phyloP scores from a whole-genome alignment of 192 early-diverging fungal genomes.

The Funneliformis mosseae region DNA sequence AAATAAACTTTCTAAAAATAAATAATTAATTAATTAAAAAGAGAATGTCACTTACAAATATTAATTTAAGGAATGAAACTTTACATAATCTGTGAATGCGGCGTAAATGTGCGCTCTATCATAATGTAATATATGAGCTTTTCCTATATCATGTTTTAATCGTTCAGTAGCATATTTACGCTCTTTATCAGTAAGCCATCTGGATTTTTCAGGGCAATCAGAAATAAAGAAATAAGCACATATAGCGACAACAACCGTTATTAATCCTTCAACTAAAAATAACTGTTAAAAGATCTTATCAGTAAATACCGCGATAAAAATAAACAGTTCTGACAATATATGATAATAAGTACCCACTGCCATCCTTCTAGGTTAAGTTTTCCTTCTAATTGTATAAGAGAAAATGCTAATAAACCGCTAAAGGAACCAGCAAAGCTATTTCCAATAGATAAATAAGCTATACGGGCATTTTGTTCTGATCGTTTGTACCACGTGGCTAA shows the following conservation, averaged over 20 bases:
- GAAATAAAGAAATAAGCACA: slow-evolving; percentile 50
- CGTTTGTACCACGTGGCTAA: slow-evolving; percentile 63
- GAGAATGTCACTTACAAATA: background rate
- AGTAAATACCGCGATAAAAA: background rate
- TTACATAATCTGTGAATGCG: slow-evolving; percentile 52
- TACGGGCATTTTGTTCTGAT: slow-evolving; percentile 54
- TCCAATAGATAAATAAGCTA: slow-evolving; percentile 56
- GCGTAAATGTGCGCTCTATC: slow-evolving; percentile 53
- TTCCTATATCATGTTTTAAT: slow-evolving; percentile 52
- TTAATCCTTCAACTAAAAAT: slow-evolving; percentile 67
- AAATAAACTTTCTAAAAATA: slow-evolving; percentile 45
- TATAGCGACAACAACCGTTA: slow-evolving; percentile 45
- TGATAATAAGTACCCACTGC: slow-evolving; percentile 47
- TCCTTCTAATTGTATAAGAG: slow-evolving; percentile 63
- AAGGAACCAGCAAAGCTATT: slow-evolving; percentile 60
- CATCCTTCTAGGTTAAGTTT: slow-evolving; percentile 49
- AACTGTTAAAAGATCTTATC: slow-evolving; percentile 39
- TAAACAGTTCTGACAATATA: background rate
- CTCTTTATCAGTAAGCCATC: slow-evolving; percentile 49
- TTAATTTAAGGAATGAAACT: slow-evolving; percentile 29
- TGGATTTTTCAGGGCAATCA: slow-evolving; percentile 52
- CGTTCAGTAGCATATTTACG: slow-evolving; percentile 47
- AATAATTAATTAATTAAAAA: background rate
- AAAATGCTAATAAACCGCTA: slow-evolving; percentile 68
- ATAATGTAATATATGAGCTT: slow-evolving; percentile 49